These are phyloP conservation scores for Epichloe sylvatica DNA, from an alignment of 2,329 filamentous ascomycete genomes.

Conservation along the genomic window DNA sequence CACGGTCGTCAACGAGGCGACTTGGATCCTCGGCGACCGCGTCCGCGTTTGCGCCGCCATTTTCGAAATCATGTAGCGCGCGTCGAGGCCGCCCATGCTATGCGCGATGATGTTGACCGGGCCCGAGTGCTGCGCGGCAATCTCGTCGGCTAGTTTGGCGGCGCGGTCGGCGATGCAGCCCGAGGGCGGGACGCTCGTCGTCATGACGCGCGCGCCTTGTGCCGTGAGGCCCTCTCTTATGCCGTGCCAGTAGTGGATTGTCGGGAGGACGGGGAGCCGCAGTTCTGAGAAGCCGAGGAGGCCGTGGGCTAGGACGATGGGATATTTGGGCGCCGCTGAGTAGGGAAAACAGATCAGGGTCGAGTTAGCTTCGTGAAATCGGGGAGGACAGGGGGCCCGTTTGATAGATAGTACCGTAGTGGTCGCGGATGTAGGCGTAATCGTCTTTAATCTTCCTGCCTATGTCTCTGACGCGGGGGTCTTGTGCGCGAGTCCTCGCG, in stretches of 20 bases:
- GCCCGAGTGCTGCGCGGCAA: constrained; percentile 19
- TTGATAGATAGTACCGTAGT: constrained; percentile 24
- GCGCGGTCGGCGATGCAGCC: constrained; percentile 48
- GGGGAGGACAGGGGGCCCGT: background rate
- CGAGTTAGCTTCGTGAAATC: background rate
- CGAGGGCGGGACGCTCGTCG: constrained; percentile 46
- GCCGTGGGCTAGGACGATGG: constrained; percentile 52
- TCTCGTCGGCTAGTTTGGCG: constrained; percentile 39
- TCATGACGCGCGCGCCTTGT: constrained; percentile 42
- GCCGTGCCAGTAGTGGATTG: constrained; percentile 51
- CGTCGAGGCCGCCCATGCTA: constrained; percentile 52
- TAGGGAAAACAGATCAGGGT: background rate
- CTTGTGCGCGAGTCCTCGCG: background rate
- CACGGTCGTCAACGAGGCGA: constrained; percentile 40
- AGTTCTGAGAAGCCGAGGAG: constrained; percentile 50
- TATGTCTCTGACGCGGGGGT: constrained; percentile 2
- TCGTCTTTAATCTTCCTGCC: constrained; percentile 29
- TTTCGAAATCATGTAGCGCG: constrained; percentile 50
- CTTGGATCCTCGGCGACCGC: constrained; percentile 10
- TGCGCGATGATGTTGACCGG: constrained; percentile 63
- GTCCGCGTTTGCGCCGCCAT: background rate
- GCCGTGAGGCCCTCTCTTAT: constrained; percentile 43
- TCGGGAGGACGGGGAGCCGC: constrained; percentile 35
- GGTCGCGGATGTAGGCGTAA: constrained; percentile 30
- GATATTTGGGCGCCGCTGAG: constrained; percentile 41